These are phyloP conservation scores for Scheffersomyces insectosa DNA, from an alignment of 1,139 yeast genomes.

Conservation along the genomic window DNA sequence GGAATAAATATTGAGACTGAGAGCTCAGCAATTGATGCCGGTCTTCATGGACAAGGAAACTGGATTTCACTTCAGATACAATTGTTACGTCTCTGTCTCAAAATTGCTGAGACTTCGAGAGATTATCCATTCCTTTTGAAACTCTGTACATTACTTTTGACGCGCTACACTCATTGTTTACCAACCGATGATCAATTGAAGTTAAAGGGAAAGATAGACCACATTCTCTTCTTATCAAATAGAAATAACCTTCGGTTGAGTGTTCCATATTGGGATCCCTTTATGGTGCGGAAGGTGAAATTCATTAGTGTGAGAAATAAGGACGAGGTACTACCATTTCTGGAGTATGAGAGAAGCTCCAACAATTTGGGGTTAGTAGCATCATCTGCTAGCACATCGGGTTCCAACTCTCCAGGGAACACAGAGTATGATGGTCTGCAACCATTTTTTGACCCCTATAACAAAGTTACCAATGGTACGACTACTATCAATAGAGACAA, in stretches of 20 bases:
- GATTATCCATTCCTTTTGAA: conserved; percentile 49
- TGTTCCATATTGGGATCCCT: conserved; percentile 70
- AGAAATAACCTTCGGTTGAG: conserved; percentile 17
- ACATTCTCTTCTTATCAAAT: conserved; percentile 18
- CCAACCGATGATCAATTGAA: conserved; percentile 38
- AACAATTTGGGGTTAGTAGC: conserved; percentile 11
- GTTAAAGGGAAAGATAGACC: conserved; percentile 28
- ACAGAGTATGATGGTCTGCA: not conserved
- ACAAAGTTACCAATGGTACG: conserved; percentile 13
- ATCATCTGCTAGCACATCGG: conserved; percentile 1
- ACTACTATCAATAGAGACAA: conserved; percentile 25
- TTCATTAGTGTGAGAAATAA: conserved; percentile 25
- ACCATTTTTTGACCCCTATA: conserved; percentile 37
- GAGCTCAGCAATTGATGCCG: conserved; percentile 22
- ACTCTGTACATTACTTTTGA: conserved; percentile 53
- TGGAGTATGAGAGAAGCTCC: conserved; percentile 23
- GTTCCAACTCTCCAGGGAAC: not conserved
- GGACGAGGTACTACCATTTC: conserved; percentile 35
- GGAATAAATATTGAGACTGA: conserved; percentile 38
- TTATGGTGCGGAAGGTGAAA: conserved; percentile 54
- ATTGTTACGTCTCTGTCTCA: conserved; percentile 55
- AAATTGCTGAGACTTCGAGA: conserved; percentile 50
- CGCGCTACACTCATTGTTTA: conserved; percentile 53
- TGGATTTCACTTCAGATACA: conserved; percentile 66
- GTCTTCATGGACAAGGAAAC: conserved; percentile 21